Conservation (phyloP, 2,329 filamentous ascomycete species). For the Mycogone perniciosa region DNA sequence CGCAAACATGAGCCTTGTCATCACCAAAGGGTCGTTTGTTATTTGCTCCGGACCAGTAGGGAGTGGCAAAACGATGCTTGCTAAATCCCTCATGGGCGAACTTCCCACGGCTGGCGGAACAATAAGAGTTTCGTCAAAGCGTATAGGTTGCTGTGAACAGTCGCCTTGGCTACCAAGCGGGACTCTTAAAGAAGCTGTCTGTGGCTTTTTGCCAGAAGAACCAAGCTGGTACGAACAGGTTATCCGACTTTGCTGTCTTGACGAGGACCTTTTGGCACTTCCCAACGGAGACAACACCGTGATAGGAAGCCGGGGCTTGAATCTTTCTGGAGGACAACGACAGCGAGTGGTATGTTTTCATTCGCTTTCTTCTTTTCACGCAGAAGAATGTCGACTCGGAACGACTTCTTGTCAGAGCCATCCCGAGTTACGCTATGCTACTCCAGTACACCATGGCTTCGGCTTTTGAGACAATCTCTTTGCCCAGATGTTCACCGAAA, state of each 20-base stretch:
- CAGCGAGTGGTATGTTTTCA: slow-evolving; percentile 19
- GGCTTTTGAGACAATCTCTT: not conserved
- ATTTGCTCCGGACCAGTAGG: slow-evolving; percentile 23
- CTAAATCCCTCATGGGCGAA: slow-evolving; percentile 18
- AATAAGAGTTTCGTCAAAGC: slow-evolving; percentile 3
- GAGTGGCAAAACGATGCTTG: slow-evolving; percentile 23
- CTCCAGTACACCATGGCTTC: slow-evolving; percentile 1
- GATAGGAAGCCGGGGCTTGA: slow-evolving; percentile 17
- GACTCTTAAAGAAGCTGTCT: slow-evolving; percentile 16
- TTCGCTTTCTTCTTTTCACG: not conserved
- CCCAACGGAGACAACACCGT: slow-evolving; percentile 15
- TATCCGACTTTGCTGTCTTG: slow-evolving; percentile 16
- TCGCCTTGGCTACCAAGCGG: slow-evolving; percentile 17
- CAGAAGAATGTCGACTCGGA: too few species aligned
- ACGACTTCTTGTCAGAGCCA: too few species aligned
- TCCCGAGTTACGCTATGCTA: too few species aligned
- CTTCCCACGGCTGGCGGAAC: slow-evolving; percentile 4
- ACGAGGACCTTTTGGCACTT: slow-evolving; percentile 18
- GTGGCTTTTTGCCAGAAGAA: slow-evolving; percentile 12
- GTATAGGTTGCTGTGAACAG: slow-evolving; percentile 17
- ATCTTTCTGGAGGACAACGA: slow-evolving; percentile 19
- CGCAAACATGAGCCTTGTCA: slow-evolving; percentile 17
- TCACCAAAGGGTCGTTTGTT: slow-evolving; percentile 18
- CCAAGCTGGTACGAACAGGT: slow-evolving; percentile 15
- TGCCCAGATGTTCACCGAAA: not conserved